phyloP scores from a whole-genome alignment of 169 alveolate species.

The Cryptosporidium viatorum region DNA sequence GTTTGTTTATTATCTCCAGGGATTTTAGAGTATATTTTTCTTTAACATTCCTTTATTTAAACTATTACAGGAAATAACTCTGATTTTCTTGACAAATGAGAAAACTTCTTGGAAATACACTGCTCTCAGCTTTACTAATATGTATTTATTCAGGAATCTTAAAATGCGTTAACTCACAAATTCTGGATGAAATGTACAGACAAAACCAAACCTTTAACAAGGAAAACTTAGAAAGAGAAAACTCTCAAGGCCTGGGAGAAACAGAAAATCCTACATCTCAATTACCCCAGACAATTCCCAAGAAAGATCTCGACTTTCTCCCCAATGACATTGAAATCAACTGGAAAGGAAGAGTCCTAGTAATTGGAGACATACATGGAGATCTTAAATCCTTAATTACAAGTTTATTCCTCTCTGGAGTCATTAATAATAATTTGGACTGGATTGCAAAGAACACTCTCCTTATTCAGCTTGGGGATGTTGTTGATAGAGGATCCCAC shows the following conservation, averaged over 20 bases:
- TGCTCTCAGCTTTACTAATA: not conserved
- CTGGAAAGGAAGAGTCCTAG: conserved; percentile 79
- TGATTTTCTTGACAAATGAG: not conserved
- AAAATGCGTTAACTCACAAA: not conserved
- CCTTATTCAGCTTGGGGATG: conserved; percentile 78
- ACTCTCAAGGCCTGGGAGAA: not conserved
- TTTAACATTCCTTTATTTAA: not conserved
- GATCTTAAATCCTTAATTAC: conserved; percentile 77
- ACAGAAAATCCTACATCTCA: not conserved
- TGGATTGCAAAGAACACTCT: conserved; percentile 79
- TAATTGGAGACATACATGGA: conserved; percentile 81
- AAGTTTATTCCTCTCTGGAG: conserved; percentile 76
- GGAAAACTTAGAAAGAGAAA: not conserved
- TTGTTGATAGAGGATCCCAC: conserved; percentile 80
- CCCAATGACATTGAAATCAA: conserved; percentile 68
- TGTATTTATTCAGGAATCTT: not conserved
- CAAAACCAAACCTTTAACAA: not conserved
- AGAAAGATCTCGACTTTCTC: not conserved
- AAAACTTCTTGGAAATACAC: not conserved
- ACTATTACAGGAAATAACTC: not conserved
- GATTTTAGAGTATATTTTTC: not conserved
- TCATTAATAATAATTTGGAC: conserved; percentile 73
- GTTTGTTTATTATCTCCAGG: not conserved
- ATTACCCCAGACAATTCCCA: not conserved
- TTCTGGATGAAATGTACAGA: not conserved